A percentile compares a stretch with the other conserved stretches of the same genome.
Evolutionary conservation across 306 rosid genomes (phyloP).

Genomic region (Gynostemma pentaphyllum): DNA sequence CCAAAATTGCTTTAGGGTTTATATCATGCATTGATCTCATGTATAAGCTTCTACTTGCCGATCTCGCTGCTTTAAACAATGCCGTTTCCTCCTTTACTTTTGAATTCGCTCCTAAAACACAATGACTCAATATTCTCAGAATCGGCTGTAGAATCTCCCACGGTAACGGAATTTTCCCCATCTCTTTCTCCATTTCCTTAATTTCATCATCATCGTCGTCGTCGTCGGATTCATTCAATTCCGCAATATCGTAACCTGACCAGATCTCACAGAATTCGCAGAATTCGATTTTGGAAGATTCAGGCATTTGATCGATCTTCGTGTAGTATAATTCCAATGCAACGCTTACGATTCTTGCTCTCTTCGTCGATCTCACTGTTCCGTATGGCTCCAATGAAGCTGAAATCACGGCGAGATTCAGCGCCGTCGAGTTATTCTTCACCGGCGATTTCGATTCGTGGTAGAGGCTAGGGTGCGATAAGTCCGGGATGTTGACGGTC

Average conservation of each 20-base stretch:
- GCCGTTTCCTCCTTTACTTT: conserved; percentile 3
- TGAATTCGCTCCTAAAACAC: conserved; percentile 30
- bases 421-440: conserved; percentile 28
- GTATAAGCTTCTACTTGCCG: conserved; percentile 44
- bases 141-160: conserved; percentile 65
- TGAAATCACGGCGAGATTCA: conserved; percentile 28
- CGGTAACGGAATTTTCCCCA: conserved; percentile 48
- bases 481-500: conserved; percentile 42
- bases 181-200: background rate
- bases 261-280: conserved; percentile 51
- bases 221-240: background rate
- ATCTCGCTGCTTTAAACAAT: background rate
- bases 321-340: conserved; percentile 41
- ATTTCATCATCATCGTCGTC: background rate
- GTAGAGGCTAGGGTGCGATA: conserved; percentile 45
- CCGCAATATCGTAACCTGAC: conserved; percentile 44
- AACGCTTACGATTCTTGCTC: conserved; percentile 57
- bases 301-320: conserved; percentile 31
- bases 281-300: conserved; percentile 38
- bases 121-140: conserved; percentile 51
- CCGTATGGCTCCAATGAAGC: conserved; percentile 57
- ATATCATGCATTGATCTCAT: conserved; percentile 59
- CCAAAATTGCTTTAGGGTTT: conserved; percentile 49
- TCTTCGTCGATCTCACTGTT: conserved; percentile 46
- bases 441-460: conserved; percentile 30